Base-by-base conservation (phyloP, 176 grass and related monocot genomes). In the Phoenix roebelenii region DNA sequence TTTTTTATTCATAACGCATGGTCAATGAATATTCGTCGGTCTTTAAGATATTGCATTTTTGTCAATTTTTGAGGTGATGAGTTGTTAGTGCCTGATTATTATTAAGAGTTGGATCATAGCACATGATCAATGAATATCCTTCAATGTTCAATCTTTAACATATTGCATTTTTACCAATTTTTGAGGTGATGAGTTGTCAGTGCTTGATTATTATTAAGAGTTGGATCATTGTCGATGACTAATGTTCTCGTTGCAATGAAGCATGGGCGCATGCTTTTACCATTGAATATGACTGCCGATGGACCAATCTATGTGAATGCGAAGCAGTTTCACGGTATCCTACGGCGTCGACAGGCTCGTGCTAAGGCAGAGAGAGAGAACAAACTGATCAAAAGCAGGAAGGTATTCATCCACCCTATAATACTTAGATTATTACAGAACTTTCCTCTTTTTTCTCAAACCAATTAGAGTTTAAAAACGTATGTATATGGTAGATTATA, bases 241-340 rank as follows among this genome's bases (percentile, higher is more conserved):
- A 39, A 12, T 71, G 49, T 53, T 58, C 25, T 59, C 69, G 71
- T 16, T 75, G 55, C 35, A 51, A 56, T 71, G 57, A 59, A 92
- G 88, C 54, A 83, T 59, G 69, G 85, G 32, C 80, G 82, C 20
- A 58, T 85, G 71, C 88, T 98, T 30, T 57, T 98, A 63, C 88
- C 94, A 49, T 60, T 92, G 70, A 85, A 79, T 58, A 73, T 80
- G 10, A 22, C 84, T 55, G 67, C 74, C 56, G 88, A 98, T 25
- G 71, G 82, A n/a, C 88, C 79, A 0, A 72, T 92, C 51, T 98
- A 89, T 56, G 94, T 98, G 60, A 98, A 98, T 12, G 79, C 88
- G 6, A 98, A 93, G 68, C 94, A 98, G 57, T 89, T 89, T 4
- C 72, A 93, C 78, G 94, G 88, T 23, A 98, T 98, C 56, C 77